Evolutionary conservation across 257 asterid genomes (phyloP), one percentile per base, ranked within the genome.

Genomic region (Thymus mandschuricus): DNA sequence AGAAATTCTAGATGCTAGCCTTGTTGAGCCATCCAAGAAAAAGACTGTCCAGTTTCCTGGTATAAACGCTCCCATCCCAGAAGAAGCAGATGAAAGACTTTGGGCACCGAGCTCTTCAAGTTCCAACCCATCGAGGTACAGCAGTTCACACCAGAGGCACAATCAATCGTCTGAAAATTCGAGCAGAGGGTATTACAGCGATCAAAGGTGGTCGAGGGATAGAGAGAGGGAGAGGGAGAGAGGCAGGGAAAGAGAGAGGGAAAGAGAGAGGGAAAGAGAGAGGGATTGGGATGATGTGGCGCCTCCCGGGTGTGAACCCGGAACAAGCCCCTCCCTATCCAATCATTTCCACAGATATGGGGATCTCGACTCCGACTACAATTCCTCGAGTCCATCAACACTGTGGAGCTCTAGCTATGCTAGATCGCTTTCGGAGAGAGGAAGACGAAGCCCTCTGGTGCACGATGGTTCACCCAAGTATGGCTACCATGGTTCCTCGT

Each of bases 1-100:
- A 49, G 96, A 89, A 74, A 86, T 92, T 73, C 88, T 81, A 13
- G 93, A 78, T 50, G 71, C 62, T 35, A 69, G 77, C 71, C 34
- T n/a, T 45, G 28, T 55, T 3, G 85, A 79, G 48, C 86, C 86
- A 43, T 71, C 86, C 30, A 79, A 56, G 76, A 88, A 78, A 71
- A 89, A 45, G 98, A 87, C 86, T 30, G 90, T 92, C 41, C 77
- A 92, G 75, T 95, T 84, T 75, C 98, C 98, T 1, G 99, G 99
- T 62, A 75, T 95, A 81, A 95, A 95, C 75, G 96, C 97, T 30
- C 99, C 98, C 1, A 85, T 95, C 52, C 99, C 99, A 8, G 89
- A 86, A 66, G 81, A 85, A 55, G 97, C 96, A 9, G 89, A 92
- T 57, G 85, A 81, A 78, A 79, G 84, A 68, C 88, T 85, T 50